Conservation (phyloP, 257 asterid genomes). For the Penstemon davidsonii region DNA sequence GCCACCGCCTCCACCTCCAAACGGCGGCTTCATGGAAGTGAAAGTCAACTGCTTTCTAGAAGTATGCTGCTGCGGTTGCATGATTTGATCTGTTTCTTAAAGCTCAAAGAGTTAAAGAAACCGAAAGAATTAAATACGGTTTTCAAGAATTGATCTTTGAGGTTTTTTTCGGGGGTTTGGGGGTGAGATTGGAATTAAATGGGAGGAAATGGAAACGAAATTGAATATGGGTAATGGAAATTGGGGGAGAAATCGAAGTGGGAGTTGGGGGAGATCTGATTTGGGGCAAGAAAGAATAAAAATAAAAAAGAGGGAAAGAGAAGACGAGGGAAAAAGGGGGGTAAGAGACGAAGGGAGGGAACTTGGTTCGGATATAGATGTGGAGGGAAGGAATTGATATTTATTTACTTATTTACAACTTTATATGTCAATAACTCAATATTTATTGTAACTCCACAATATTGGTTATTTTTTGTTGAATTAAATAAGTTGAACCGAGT, state of each 20-base stretch:
- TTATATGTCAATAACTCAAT: no score
- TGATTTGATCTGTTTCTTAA: constrained; percentile 38
- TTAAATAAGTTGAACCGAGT: no score
- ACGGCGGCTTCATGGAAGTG: constrained; percentile 67
- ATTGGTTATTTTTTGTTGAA: no score
- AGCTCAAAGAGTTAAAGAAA: constrained; percentile 24
- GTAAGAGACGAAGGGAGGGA: constrained; percentile 45
- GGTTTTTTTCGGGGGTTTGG: no score
- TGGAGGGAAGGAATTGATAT: constrained; percentile 71
- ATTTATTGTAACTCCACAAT: no score
- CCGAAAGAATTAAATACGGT: constrained; percentile 17
- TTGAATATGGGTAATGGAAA: constrained; percentile 11
- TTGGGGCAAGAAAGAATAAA: constrained; percentile 29
- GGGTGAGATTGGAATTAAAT: neutral
- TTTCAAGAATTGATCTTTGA: constrained; percentile 27
- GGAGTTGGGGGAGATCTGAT: constrained; percentile 42
- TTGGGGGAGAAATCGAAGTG: constrained; percentile 19
- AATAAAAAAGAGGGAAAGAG: constrained; percentile 8
- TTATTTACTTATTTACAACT: no score
- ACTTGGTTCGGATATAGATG: constrained; percentile 85
- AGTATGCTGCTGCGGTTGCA: constrained; percentile 43
- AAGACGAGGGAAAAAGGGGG: no score
- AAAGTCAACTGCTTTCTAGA: constrained; percentile 65
- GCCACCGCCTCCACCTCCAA: constrained; percentile 41
- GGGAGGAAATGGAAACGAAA: neutral